Evolutionary conservation across 208 protist genomes (phyloP).

Genomic region (Crithidia mellificae): DNA sequence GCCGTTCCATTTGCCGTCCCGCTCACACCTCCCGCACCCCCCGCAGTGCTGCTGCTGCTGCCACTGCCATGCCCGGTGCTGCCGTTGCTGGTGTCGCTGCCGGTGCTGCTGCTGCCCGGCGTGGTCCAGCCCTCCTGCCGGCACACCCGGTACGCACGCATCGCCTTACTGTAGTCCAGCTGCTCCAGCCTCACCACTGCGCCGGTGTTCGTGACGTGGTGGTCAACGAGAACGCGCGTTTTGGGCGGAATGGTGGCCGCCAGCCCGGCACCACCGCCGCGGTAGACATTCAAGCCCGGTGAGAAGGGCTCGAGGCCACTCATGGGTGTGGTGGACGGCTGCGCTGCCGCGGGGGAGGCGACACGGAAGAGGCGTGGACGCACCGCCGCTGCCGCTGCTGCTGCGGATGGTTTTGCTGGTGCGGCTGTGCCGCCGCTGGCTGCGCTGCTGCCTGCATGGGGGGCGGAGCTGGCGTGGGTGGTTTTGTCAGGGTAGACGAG

Average conservation of each 20-base stretch:
- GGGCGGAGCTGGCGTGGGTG: no score
- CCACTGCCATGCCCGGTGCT: background rate
- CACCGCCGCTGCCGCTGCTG: background rate
- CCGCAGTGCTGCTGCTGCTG: no score
- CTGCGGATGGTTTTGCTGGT: no score
- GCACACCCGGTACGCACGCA: constrained; percentile 73
- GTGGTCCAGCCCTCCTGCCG: constrained; percentile 28
- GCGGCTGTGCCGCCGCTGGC: no score
- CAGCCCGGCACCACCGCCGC: background rate
- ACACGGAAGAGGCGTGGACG: constrained; percentile 15
- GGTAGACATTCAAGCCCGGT: constrained; percentile 23
- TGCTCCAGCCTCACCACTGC: constrained; percentile 61
- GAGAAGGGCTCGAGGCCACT: constrained; percentile 14
- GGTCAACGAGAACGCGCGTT: constrained; percentile 33
- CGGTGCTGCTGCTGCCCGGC: background rate
- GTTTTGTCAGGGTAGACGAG: constrained; percentile 17
- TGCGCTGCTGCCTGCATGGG: no score
- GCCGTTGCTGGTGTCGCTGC: background rate
- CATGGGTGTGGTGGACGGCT: constrained; percentile 1
- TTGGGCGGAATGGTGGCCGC: constrained; percentile 20
- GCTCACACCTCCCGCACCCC: no score
- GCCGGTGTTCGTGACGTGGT: constrained; percentile 68
- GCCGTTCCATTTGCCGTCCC: no score
- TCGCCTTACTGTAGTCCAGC: constrained; percentile 71
- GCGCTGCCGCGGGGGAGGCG: constrained; percentile 4